phyloP scores from a whole-genome alignment of 257 asterid species.

The Datura wrightii region DNA sequence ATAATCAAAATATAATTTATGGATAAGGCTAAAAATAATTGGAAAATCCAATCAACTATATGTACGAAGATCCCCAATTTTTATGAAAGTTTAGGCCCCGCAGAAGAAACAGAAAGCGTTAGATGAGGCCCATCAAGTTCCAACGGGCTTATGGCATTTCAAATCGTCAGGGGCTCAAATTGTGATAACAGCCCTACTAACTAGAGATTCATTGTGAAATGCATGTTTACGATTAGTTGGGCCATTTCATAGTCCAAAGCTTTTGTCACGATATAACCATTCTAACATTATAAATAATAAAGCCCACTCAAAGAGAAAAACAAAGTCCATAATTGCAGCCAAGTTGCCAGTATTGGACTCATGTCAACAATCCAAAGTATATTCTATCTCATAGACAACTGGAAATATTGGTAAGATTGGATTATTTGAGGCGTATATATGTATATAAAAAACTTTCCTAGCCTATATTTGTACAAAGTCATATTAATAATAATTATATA shows the following conservation, averaged over 20 bases:
- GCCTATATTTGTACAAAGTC: too few species aligned
- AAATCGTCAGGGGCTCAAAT: background rate
- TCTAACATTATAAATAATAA: background rate
- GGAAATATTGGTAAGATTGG: background rate
- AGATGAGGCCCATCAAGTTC: background rate
- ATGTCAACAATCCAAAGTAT: background rate
- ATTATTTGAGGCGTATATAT: too few species aligned
- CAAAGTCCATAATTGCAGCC: background rate
- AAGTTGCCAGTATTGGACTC: background rate
- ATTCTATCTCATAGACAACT: background rate
- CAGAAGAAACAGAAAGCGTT: background rate
- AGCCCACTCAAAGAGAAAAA: background rate
- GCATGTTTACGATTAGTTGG: background rate
- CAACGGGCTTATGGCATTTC: background rate
- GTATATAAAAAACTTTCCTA: too few species aligned
- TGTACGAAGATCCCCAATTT: background rate
- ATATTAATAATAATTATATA: too few species aligned
- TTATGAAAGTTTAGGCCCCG: background rate
- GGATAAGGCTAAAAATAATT: too few species aligned
- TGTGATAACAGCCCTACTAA: background rate
- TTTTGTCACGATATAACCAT: background rate
- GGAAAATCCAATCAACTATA: too few species aligned
- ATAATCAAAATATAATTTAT: too few species aligned
- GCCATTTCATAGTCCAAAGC: background rate
- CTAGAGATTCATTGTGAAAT: background rate